Conservation (phyloP, 257 asterid species). For the Rhazya stricta region DNA sequence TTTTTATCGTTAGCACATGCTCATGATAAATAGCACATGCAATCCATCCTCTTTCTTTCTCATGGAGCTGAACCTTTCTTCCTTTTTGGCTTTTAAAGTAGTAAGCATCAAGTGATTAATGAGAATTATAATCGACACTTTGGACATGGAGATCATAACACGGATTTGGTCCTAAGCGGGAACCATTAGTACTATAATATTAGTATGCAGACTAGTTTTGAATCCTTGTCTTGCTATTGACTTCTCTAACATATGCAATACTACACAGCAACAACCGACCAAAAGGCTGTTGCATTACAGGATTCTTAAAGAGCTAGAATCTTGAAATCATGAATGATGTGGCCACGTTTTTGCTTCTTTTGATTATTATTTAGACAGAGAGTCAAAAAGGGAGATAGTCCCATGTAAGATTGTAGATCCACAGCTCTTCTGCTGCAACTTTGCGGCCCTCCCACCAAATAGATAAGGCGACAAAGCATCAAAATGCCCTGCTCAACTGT, state of each 20-base stretch:
- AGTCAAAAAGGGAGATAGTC: not conserved
- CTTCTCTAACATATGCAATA: not conserved
- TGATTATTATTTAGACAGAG: not conserved
- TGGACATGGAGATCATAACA: not conserved
- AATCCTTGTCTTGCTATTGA: not conserved
- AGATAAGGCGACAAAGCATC: not conserved
- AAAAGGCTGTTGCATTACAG: constrained; percentile 6
- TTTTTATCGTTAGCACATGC: constrained; percentile 16
- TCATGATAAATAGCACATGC: constrained; percentile 21
- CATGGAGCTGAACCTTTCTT: not conserved
- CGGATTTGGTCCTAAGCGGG: not conserved
- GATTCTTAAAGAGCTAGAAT: not conserved
- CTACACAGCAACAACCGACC: constrained; percentile 12
- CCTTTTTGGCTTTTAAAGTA: not conserved
- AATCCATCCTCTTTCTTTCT: not conserved
- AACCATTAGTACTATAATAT: not conserved
- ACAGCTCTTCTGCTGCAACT: not conserved
- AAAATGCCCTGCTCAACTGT: too few relatives aligned
- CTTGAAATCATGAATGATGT: not conserved
- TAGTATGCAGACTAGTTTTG: not conserved
- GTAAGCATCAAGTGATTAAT: not conserved
- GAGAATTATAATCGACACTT: not conserved
- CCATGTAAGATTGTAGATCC: not conserved
- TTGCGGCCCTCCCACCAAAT: too few relatives aligned
- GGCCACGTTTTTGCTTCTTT: not conserved